These are phyloP conservation scores for Globisporangium recalcitrans DNA, from an alignment of 352 stramenopile species.

Conservation along the genomic window DNA sequence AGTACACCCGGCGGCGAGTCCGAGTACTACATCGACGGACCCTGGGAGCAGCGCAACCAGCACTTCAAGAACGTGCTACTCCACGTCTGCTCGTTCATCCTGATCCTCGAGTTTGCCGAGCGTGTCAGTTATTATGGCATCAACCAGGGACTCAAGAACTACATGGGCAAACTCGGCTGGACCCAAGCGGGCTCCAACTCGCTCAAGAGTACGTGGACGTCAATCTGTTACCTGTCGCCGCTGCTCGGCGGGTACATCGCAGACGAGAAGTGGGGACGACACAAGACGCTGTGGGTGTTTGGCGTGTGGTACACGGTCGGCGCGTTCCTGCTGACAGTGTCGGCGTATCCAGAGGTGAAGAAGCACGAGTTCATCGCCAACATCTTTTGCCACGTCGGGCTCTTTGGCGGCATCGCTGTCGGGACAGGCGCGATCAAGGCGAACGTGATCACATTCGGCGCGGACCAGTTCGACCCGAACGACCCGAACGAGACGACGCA, in stretches of 20 bases:
- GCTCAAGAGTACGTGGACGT: conserved; percentile 87
- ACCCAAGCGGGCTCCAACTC: conserved; percentile 78
- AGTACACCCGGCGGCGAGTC: conserved; percentile 38
- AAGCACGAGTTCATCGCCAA: conserved; percentile 53
- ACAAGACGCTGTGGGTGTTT: conserved; percentile 81
- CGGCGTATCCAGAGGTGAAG: conserved; percentile 50
- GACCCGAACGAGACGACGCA: conserved; percentile 74
- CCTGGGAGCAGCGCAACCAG: conserved; percentile 70
- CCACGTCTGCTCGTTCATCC: conserved; percentile 82
- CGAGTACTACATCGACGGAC: conserved; percentile 72
- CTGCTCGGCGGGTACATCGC: conserved; percentile 80
- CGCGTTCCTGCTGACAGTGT: conserved; percentile 60
- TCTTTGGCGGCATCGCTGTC: conserved; percentile 71
- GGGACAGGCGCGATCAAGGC: conserved; percentile 84
- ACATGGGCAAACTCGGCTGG: conserved; percentile 71
- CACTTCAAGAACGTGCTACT: conserved; percentile 82
- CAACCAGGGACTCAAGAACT: conserved; percentile 87
- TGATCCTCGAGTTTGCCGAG: conserved; percentile 84
- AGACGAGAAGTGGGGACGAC: conserved; percentile 83
- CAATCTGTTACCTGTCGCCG: conserved; percentile 82
- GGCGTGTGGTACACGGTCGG: conserved; percentile 74
- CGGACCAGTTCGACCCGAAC: conserved; percentile 85
- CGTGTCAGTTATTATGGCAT: conserved; percentile 86
- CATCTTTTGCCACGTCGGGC: conserved; percentile 61
- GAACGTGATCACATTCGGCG: conserved; percentile 83